These are phyloP conservation scores for Fusarium proliferatum DNA, from an alignment of 2,329 filamentous ascomycete species.

Conservation along the genomic window DNA sequence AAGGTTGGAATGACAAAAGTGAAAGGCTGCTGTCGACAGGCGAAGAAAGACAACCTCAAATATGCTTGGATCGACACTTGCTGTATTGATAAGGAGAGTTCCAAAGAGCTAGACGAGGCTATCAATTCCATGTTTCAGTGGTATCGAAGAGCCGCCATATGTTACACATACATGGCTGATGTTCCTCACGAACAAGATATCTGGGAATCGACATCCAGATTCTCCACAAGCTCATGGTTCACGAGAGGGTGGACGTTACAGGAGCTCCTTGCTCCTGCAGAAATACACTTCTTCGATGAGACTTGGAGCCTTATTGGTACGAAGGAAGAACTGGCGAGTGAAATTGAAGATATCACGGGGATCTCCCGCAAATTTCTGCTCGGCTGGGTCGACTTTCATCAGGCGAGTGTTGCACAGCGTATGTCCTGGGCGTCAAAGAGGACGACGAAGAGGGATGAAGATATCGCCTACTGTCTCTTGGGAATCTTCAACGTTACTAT, in stretches of 20 bases:
- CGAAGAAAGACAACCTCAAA: background rate
- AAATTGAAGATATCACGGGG: background rate
- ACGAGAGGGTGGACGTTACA: constrained; percentile 9
- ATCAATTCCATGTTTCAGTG: constrained; percentile 15
- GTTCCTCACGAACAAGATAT: background rate
- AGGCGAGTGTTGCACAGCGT: constrained; percentile 4
- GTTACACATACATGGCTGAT: background rate
- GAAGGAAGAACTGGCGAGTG: background rate
- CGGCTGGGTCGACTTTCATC: background rate
- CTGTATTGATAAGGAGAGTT: constrained; percentile 11
- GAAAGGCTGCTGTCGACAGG: background rate
- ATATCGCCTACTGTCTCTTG: constrained; percentile 4
- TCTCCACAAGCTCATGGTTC: constrained; percentile 8
- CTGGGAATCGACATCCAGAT: background rate
- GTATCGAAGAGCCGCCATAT: background rate
- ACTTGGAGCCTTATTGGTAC: background rate
- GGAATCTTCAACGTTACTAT: constrained; percentile 1
- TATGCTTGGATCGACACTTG: constrained; percentile 15
- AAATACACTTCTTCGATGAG: background rate
- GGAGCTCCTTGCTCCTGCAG: background rate
- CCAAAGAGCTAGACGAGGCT: constrained; percentile 1
- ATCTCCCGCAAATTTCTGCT: background rate
- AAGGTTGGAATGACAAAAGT: background rate
- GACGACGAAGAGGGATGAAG: constrained; percentile 3
- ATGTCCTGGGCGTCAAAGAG: constrained; percentile 12